phyloP scores from a whole-genome alignment of 164 flowering plant genomes.

The Vitis amurensis region DNA sequence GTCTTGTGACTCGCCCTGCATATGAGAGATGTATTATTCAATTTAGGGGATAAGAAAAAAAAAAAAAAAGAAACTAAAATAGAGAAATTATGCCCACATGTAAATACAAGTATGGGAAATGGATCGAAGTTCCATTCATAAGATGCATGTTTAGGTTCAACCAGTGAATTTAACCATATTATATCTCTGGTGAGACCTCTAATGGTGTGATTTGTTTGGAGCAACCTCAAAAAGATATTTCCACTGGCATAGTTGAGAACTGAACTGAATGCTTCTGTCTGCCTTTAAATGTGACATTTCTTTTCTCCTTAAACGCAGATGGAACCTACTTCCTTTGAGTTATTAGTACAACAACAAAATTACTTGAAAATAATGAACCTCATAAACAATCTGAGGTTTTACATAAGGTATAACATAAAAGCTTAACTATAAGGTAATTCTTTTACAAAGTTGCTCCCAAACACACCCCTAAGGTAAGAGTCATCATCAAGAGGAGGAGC shows the following conservation, averaged over 20 bases:
- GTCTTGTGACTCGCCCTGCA: conserved; percentile 95
- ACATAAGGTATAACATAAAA: neutral
- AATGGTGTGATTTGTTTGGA: too few relatives aligned
- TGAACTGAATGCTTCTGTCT: too few relatives aligned
- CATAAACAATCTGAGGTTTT: neutral
- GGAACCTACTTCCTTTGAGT: neutral
- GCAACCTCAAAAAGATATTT: too few relatives aligned
- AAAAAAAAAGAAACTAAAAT: too few relatives aligned
- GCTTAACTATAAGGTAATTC: neutral
- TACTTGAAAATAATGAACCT: neutral
- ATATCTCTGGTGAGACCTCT: neutral
- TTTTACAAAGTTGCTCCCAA: neutral
- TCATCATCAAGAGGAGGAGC: neutral
- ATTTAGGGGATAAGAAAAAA: too few relatives aligned
- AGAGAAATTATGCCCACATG: too few relatives aligned
- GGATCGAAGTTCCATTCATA: too few relatives aligned
- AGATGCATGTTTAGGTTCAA: too few relatives aligned
- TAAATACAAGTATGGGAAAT: too few relatives aligned
- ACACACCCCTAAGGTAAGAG: neutral
- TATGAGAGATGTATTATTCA: neutral
- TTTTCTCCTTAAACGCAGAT: neutral
- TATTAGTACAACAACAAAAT: neutral
- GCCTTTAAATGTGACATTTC: neutral
- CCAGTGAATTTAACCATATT: too few relatives aligned
- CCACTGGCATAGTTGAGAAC: neutral